Evolutionary conservation across 2,329 filamentous ascomycete species (phyloP).

Genomic region (Diaporthe longicolla): DNA sequence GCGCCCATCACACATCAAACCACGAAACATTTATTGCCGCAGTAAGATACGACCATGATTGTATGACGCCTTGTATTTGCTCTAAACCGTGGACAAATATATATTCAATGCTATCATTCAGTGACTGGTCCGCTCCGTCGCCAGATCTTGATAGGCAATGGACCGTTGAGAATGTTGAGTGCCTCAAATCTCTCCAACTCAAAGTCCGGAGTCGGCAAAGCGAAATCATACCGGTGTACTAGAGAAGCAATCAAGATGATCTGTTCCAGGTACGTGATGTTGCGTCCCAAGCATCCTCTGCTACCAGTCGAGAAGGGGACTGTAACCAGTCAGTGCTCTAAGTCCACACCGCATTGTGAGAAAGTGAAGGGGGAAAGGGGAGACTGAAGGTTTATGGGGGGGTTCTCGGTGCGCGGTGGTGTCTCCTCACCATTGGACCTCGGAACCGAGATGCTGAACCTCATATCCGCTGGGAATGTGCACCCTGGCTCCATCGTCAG

Average conservation of each 20-base stretch:
- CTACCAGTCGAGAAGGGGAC: neutral
- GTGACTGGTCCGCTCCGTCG: neutral
- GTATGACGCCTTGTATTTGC: too few relatives aligned
- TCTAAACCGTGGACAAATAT: too few relatives aligned
- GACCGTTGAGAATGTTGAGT: neutral
- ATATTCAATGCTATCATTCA: neutral
- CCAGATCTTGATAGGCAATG: neutral
- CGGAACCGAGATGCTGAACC: conserved; percentile 54
- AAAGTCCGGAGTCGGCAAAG: neutral
- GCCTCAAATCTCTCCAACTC: neutral
- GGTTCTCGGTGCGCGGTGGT: conserved; percentile 8
- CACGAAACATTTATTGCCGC: too few relatives aligned
- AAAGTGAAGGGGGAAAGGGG: too few relatives aligned
- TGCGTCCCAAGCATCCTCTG: neutral
- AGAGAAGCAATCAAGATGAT: neutral
- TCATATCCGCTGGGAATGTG: conserved; percentile 74
- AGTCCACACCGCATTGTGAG: too few relatives aligned
- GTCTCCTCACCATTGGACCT: neutral
- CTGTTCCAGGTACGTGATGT: neutral
- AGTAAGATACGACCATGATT: too few relatives aligned
- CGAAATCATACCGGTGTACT: conserved; percentile 1
- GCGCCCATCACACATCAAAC: too few relatives aligned
- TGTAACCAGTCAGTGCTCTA: too few relatives aligned
- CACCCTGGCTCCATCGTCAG: conserved; percentile 75
- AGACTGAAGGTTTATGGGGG: neutral